These are phyloP conservation scores for Naganishia randhawae DNA, from an alignment of 768 basidiomycete genomes.

Conservation along the genomic window DNA sequence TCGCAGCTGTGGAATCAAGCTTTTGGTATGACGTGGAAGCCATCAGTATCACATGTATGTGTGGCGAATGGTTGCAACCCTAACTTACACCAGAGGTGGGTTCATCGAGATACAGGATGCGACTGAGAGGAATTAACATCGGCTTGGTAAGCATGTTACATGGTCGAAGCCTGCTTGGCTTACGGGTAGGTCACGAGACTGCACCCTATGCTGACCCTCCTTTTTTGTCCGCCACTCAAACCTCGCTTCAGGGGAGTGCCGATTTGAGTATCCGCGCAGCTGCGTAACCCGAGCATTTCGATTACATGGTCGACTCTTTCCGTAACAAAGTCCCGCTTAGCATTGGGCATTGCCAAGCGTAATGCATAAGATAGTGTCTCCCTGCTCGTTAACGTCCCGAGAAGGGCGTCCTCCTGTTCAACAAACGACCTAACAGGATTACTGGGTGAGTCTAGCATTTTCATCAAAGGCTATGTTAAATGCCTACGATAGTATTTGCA, in stretches of 20 bases:
- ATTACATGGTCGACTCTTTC: constrained; percentile 2
- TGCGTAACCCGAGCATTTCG: neutral
- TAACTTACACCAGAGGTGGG: constrained; percentile 2
- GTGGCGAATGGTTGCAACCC: neutral
- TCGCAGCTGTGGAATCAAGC: constrained; percentile 78
- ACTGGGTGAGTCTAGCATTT: neutral
- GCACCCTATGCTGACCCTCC: constrained; percentile 12
- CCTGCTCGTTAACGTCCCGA: constrained; percentile 60
- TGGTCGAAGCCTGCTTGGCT: neutral
- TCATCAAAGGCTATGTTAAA: neutral
- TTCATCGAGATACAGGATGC: constrained; percentile 27
- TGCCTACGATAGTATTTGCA: constrained; percentile 16
- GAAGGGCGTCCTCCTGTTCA: constrained; percentile 62
- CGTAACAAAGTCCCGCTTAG: constrained; percentile 47
- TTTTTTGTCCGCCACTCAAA: constrained; percentile 14
- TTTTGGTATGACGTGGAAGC: constrained; percentile 51
- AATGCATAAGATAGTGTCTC: constrained; percentile 58
- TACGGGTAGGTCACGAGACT: constrained; percentile 3
- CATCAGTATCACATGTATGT: neutral
- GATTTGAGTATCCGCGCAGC: constrained; percentile 1
- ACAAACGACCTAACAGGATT: constrained; percentile 52
- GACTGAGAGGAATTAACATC: neutral
- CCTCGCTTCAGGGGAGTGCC: constrained; percentile 12
- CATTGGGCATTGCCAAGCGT: constrained; percentile 31
- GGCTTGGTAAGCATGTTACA: neutral